Evolutionary conservation across 2,329 filamentous ascomycete species (phyloP), one percentile per base, ranked within the genome.

Genomic region (Falciphora oryzae): DNA sequence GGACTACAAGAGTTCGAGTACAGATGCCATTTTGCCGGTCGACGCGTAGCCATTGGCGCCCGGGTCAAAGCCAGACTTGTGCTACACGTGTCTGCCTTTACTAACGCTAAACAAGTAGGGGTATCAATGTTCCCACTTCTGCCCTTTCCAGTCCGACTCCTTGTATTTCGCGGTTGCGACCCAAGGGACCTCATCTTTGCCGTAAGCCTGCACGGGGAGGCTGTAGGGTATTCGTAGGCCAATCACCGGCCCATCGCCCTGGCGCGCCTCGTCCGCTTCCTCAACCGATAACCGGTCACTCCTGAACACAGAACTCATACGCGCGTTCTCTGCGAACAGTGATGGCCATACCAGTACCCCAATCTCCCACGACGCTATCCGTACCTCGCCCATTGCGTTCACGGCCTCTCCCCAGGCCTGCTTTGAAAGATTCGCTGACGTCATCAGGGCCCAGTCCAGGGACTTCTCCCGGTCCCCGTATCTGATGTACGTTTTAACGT

Each of bases 371-470:
- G 91, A 95, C 65, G 89, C 87, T 32, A 96, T 85, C 50, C 88
- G 83, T 35, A 92, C 78, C 70, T 91, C 84, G 0, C 85, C 85
- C 0, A 80, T 78, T 14, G 79, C 74, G 66, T 83, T 85, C 1
- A 73, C 74, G 3, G 83, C 80, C 53, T 89, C 87, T 1, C 93
- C 93, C 93, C 93, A 97, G 0, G 93, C 93, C 75, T 96, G 92
- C 67, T 89, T 94, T 1, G 91, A 95, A 2, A 97, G 75, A 69
- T 96, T 97, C n/a, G 93, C 92, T n/a, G 91, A 95, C 0, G 92
- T 96, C 2, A 96, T 74, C 68, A 97, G 80, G 1, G 91, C 92
- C 93, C 93, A 97, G 71, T 95, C 90, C 56, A 96, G 87, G 0
- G 76, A 75, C 25, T 77, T 71, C n/a, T 74, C 68, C 63, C 78